A percentile compares a stretch with the other conserved stretches of the same genome.
Evolutionary conservation across 2,329 filamentous ascomycete genomes (phyloP).

Genomic region (Karstenula rhodostoma): DNA sequence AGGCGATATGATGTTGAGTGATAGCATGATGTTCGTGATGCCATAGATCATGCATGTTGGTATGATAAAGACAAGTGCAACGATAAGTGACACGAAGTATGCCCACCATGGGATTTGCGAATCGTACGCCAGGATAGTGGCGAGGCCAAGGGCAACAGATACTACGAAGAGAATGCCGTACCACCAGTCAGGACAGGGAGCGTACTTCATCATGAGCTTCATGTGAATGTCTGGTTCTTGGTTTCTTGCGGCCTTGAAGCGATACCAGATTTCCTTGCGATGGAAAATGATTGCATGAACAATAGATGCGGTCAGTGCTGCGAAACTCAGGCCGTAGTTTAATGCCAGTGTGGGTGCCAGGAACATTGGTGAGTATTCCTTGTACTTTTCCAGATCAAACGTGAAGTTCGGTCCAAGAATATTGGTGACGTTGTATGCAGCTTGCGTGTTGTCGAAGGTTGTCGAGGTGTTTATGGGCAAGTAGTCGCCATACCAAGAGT

Average conservation of each 20-base stretch:
- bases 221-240: slow-evolving; percentile 46
- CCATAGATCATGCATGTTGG: slow-evolving; percentile 69
- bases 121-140: slow-evolving; percentile 33
- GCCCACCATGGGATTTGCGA: slow-evolving; percentile 54
- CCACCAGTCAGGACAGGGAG: slow-evolving; percentile 48
- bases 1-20: slow-evolving; percentile 27
- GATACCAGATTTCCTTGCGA: slow-evolving; percentile 51
- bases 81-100: slow-evolving; percentile 29
- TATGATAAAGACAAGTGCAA: slow-evolving; percentile 67
- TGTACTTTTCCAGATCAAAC: slow-evolving; percentile 45
- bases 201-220: slow-evolving; percentile 43
- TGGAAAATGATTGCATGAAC: slow-evolving; percentile 49
- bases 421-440: slow-evolving; percentile 42
- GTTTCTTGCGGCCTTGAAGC: slow-evolving; percentile 34
- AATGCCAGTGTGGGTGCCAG: slow-evolving; percentile 49
- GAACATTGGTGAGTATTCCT: slow-evolving; percentile 48
- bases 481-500: slow-evolving; percentile 44
- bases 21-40: slow-evolving; percentile 26
- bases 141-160: slow-evolving; percentile 51
- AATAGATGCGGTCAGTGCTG: slow-evolving; percentile 46
- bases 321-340: slow-evolving; percentile 50
- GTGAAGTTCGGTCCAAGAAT: slow-evolving; percentile 41
- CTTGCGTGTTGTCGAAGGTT: slow-evolving; percentile 48
- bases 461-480: slow-evolving; percentile 45
- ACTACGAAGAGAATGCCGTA: slow-evolving; percentile 62